A percentile compares a stretch with the other conserved stretches of the same genome.
Conservation (phyloP, 192 early-diverging fungal genomes). For the Backusella morwellensis region DNA sequence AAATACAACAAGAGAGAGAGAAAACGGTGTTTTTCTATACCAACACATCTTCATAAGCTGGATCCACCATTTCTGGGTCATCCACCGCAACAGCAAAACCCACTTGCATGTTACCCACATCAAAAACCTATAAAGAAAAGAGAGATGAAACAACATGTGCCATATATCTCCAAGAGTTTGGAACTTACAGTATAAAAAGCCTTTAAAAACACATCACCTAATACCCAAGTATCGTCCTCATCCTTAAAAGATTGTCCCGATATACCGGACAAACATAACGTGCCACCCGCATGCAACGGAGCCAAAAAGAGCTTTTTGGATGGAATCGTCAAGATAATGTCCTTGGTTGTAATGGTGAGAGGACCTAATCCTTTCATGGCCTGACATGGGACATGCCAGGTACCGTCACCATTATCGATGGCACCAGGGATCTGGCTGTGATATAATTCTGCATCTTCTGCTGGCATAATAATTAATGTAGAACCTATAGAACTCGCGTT, state of each 20-base stretch:
- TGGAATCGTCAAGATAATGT: neutral
- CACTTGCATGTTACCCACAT: conserved; percentile 4
- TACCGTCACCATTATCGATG: conserved; percentile 18
- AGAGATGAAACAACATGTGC: neutral
- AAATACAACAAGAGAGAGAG: neutral
- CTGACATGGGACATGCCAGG: conserved; percentile 20
- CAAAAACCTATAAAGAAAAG: neutral
- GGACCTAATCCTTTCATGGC: neutral
- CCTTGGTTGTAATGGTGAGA: neutral
- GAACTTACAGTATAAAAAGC: conserved; percentile 29
- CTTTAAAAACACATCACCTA: conserved; percentile 26
- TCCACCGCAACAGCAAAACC: conserved; percentile 6
- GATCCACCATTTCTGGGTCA: neutral
- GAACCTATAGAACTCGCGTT: conserved; percentile 18
- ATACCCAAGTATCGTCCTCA: conserved; percentile 16
- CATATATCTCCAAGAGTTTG: neutral
- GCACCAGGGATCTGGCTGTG: conserved; percentile 40
- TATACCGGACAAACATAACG: conserved; percentile 22
- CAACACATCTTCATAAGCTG: conserved; percentile 11
- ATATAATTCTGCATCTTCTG: conserved; percentile 35
- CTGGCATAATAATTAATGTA: conserved; percentile 45
- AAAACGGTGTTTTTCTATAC: neutral
- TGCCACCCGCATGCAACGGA: conserved; percentile 1
- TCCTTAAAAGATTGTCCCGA: conserved; percentile 12
- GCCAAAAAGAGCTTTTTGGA: conserved; percentile 15